Evolutionary conservation across 2,329 filamentous ascomycete species (phyloP).

Genomic region (Didymella glomerata): DNA sequence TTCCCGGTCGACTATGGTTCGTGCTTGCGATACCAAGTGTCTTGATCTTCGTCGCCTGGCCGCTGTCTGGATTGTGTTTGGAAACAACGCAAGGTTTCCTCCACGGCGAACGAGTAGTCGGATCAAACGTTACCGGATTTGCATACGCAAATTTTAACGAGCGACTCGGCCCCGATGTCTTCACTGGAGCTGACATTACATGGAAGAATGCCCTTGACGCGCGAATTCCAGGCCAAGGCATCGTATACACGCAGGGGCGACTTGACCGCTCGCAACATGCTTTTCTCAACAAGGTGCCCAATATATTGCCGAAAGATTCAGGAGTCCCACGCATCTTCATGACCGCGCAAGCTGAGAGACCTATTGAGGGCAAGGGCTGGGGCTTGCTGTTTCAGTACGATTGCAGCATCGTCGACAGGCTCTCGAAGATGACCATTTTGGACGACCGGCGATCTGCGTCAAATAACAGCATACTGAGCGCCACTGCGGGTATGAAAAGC

Average conservation of each 20-base stretch:
- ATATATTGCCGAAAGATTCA: background rate
- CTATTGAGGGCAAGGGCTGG: background rate
- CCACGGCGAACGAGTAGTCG: background rate
- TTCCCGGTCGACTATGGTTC: background rate
- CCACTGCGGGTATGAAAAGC: background rate
- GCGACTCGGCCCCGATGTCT: background rate
- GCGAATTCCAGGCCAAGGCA: background rate
- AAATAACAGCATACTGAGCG: background rate
- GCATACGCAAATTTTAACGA: conserved; percentile 8
- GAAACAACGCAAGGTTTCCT: background rate
- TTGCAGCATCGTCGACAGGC: background rate
- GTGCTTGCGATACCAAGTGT: background rate
- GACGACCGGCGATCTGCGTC: background rate
- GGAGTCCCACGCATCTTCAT: background rate
- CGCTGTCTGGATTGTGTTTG: background rate
- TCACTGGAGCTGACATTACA: background rate
- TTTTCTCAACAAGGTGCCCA: background rate
- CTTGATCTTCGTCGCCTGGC: conserved; percentile 1
- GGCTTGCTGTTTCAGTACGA: conserved; percentile 1
- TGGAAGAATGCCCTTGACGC: background rate
- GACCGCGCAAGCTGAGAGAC: conserved; percentile 1
- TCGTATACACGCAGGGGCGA: background rate
- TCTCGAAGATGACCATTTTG: background rate
- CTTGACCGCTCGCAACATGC: conserved; percentile 2
- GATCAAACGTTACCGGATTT: background rate